Evolutionary conservation across 164 flowering plant genomes (phyloP), one percentile per base, ranked within the genome.

Genomic region (Umbellularia californica): DNA sequence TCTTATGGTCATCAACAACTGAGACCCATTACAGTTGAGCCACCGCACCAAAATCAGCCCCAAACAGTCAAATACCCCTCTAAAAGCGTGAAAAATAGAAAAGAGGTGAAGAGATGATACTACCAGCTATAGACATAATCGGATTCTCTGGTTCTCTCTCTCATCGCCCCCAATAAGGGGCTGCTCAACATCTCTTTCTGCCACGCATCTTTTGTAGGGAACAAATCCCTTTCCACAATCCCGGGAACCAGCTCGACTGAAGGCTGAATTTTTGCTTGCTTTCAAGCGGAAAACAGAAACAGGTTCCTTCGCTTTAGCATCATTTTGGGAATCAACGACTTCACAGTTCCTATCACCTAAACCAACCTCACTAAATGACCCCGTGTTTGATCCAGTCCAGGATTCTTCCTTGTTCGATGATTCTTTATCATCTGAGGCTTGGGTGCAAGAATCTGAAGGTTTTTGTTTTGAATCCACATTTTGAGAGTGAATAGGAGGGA

Each of bases 121-220:
- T 41, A 7, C 10, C 10, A 41, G 66, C 78, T 85, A 85, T 24
- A 83, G 74, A 83, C 84, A 82, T n/a, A 84, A 82, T 28, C 82
- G 79, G 68, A 82, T 76, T 77, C 85, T 80, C 70, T 84, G 82
- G 64, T 71, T 79, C 20, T 79, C 84, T 64, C 83, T 80, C 28
- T 82, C 86, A 13, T 78, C 76, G 7, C 68, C 76, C 9, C 77
- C 75, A 27, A 75, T 28, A 55, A 69, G 72, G 4, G 83, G 74
- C 47, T 82, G 76, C 35, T 68, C 77, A 22, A 68, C 47, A n/a
- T 81, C 87, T 69, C 81, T 80, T 72, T 82, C 88, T 7, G 85
- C 83, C 35, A 83, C 60, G 73, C 86, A 83, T 81, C 90, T 88
- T 75, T 87, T 90, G 69, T 90, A 90, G 3, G 95, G 95, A 20